Evolutionary conservation across 2,329 filamentous ascomycete species (phyloP), one percentile per base, ranked within the genome.

Genomic region (Blastomyces gilchristii): DNA sequence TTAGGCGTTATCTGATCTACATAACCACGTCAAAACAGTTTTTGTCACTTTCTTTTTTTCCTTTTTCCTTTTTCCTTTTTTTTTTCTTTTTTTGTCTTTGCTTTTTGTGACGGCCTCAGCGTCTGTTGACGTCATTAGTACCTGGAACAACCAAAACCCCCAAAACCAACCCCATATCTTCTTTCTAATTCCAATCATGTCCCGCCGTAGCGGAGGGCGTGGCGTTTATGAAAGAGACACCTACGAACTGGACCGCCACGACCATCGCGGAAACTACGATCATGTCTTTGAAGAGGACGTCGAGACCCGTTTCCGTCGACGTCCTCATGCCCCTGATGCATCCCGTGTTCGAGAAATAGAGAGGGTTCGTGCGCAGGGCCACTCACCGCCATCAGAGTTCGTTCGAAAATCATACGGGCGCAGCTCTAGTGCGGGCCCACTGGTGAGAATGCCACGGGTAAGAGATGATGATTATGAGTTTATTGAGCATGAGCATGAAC

Each of bases 261-360:
- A 66, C 31, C 59, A 28, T 39, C 64, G 43, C 14, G 45, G 62
- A 39, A 66, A 68, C 64, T 67, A 67, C n/a, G 70, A 70, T 22
- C 72, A 68, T 4, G 63, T 67, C 25, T 67, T 69, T 37, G 71
- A 73, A 22, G 69, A 72, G 14, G 73, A 74, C 16, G 49, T 69
- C 22, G 67, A 58, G 6, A 22, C 74, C 43, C 66, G 66, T 50
- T 67, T 64, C 28, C 70, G 68, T 45, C 28, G 31, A 22, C 71
- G 70, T 37, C 58, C 43, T 25, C 34, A 7, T 16, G 50, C 50
- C 12, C 37, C 60, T 18, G 60, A 61, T 28, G 66, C 67, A 72
- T 81, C 68, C 68, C 77, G 66, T 62, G 81, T 72, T 72, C 83
- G 70, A 69, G 72, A 73, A 39, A 70, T 74, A n/a, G 73, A 75